phyloP scores from a whole-genome alignment of 768 basidiomycete species.

The Boletus insuetus region DNA sequence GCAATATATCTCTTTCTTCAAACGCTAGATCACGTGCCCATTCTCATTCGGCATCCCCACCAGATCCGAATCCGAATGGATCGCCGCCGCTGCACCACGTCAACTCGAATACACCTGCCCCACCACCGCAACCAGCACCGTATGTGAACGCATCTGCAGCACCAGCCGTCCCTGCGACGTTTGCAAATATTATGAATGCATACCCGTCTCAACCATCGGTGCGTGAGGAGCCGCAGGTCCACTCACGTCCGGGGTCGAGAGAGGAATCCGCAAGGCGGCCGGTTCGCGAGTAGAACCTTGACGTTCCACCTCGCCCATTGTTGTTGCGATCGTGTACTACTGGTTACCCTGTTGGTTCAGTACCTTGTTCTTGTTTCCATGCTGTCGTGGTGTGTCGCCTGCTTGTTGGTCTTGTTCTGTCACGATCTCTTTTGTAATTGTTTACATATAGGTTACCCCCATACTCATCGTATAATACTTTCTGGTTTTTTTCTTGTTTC shows the following conservation, averaged over 20 bases:
- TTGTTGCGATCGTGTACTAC: conserved; percentile 2
- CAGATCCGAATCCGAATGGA: conserved; percentile 18
- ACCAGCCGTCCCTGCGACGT: conserved; percentile 47
- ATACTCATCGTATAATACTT: conserved; percentile 14
- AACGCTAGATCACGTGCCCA: conserved; percentile 11
- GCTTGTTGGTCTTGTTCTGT: not conserved
- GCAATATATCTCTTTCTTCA: conserved; percentile 6
- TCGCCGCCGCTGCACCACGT: conserved; percentile 19
- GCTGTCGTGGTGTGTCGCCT: not conserved
- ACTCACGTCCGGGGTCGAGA: conserved; percentile 28
- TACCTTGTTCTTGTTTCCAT: not conserved
- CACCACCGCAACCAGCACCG: conserved; percentile 11
- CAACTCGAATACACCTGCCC: conserved; percentile 3
- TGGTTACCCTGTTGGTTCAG: conserved; percentile 2
- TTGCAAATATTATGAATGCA: conserved; percentile 73
- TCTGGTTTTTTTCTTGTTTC: not conserved
- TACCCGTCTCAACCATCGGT: conserved; percentile 41
- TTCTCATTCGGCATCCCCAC: conserved; percentile 24
- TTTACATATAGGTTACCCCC: not conserved
- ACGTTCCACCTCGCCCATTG: not conserved
- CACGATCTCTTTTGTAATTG: not conserved
- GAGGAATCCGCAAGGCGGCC: conserved; percentile 19
- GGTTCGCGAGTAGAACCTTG: conserved; percentile 12
- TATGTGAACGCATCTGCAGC: conserved; percentile 19
- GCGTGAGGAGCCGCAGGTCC: conserved; percentile 23